Percentiles rank a stretch among this genome's conserved stretches.
These are phyloP conservation scores for Zea mays DNA, from an alignment of 176 grass and related monocot species.

Conservation along the genomic window Zm-B73-REFERENCE-NAM-5.0 NC_050103.1:82639501-82640000, in stretches of 20 bases:
- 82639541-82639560: slow-evolving; percentile 31
- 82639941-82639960: too few species aligned
- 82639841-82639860: slow-evolving; percentile 11
- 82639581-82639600: slow-evolving; percentile 29
- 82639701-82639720: slow-evolving; percentile 36
- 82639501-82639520: slow-evolving; percentile 40
- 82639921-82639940: not conserved
- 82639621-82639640: slow-evolving; percentile 37
- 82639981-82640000: slow-evolving; percentile 28
- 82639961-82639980: slow-evolving; percentile 34
- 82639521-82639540: slow-evolving; percentile 19
- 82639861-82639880: not conserved
- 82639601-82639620: slow-evolving; percentile 45
- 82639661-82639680: slow-evolving; percentile 35
- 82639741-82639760: slow-evolving; percentile 30
- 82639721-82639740: slow-evolving; percentile 30
- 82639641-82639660: slow-evolving; percentile 30
- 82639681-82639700: slow-evolving; percentile 43
- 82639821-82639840: slow-evolving; percentile 24
- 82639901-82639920: not conserved
- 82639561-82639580: slow-evolving; percentile 29
- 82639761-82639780: slow-evolving; percentile 33
- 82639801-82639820: not conserved
- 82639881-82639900: not conserved
- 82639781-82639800: slow-evolving; percentile 2